phyloP scores from a whole-genome alignment of 2,329 filamentous ascomycete genomes.

The Ophiobolus disseminans region DNA sequence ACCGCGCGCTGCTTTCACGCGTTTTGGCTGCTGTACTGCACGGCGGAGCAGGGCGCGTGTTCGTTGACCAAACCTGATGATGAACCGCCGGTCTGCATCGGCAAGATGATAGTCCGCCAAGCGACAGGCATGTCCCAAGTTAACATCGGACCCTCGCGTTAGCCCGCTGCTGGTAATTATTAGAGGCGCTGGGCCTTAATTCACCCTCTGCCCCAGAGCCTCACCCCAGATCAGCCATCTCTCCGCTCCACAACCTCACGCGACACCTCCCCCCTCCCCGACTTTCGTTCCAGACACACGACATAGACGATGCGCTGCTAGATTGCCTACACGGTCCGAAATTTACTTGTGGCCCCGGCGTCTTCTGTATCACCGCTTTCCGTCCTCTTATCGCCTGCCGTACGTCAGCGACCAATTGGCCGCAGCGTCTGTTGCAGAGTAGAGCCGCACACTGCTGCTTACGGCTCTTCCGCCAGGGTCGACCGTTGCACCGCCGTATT shows the following conservation, averaged over 20 bases:
- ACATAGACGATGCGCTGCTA: slow-evolving; percentile 30
- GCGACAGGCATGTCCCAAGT: background rate
- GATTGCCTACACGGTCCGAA: slow-evolving; percentile 24
- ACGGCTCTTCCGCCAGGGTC: slow-evolving; percentile 22
- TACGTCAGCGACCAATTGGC: slow-evolving; percentile 43
- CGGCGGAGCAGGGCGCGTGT: background rate
- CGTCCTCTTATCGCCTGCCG: slow-evolving; percentile 44
- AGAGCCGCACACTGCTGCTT: slow-evolving; percentile 32
- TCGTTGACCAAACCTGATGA: slow-evolving; percentile 21
- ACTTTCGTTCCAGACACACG: slow-evolving; percentile 1
- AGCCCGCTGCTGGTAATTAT: slow-evolving; percentile 11
- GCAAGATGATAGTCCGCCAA: background rate
- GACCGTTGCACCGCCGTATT: slow-evolving; percentile 27
- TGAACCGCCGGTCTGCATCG: slow-evolving; percentile 3
- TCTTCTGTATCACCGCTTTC: slow-evolving; percentile 40
- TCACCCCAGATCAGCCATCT: slow-evolving; percentile 17
- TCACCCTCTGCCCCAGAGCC: slow-evolving; percentile 18
- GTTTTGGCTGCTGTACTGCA: background rate
- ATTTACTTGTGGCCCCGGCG: slow-evolving; percentile 34
- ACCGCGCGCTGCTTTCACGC: background rate
- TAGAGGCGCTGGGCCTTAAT: slow-evolving; percentile 20
- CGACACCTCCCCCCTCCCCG: slow-evolving; percentile 10
- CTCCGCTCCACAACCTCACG: slow-evolving; percentile 25
- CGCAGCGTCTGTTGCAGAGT: slow-evolving; percentile 26
- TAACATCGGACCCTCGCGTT: slow-evolving; percentile 2